These are phyloP conservation scores for Blastobotrys raffinosifermentans DNA, from an alignment of 1,139 yeast genomes.

Conservation along the genomic window DNA sequence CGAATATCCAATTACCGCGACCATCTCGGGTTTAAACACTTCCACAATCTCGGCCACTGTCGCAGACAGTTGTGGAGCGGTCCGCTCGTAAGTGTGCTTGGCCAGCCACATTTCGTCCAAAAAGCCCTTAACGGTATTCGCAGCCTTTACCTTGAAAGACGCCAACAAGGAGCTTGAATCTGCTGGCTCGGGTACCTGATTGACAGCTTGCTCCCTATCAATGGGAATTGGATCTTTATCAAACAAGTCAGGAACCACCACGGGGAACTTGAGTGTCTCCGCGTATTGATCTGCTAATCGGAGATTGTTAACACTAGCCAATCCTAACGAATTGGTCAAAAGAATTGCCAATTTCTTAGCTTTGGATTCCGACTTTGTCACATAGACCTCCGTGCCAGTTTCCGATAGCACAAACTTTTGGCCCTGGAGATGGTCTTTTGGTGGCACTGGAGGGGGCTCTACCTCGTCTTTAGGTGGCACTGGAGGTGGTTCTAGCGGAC, in stretches of 20 bases:
- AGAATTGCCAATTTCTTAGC: conserved; percentile 22
- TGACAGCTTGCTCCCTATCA: no score
- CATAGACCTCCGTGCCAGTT: conserved; percentile 24
- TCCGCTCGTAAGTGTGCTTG: conserved; percentile 33
- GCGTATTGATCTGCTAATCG: conserved; percentile 30
- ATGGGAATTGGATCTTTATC: conserved; percentile 31
- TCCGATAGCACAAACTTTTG: conserved; percentile 24
- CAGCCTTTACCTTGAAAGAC: conserved; percentile 31
- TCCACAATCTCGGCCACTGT: conserved; percentile 33
- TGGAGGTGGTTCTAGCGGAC: conserved; percentile 9
- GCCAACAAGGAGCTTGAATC: conserved; percentile 23
- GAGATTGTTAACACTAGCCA: conserved; percentile 27
- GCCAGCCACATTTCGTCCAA: conserved; percentile 39
- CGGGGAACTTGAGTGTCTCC: conserved; percentile 24
- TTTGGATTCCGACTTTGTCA: conserved; percentile 12
- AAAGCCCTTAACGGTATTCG: conserved; percentile 32
- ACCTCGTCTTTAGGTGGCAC: conserved; percentile 12
- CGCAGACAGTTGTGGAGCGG: conserved; percentile 27
- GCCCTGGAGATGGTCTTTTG: conserved; percentile 15
- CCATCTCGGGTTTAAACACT: conserved; percentile 30
- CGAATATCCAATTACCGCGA: conserved; percentile 36
- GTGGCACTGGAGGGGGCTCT: neutral
- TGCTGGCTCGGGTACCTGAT: conserved; percentile 15
- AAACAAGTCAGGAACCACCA: conserved; percentile 32
- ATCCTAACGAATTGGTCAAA: conserved; percentile 32